Percentiles rank a stretch among this genome's conserved stretches.
Conservation (phyloP, 768 basidiomycete species). For the Suillus decipiens region DNA sequence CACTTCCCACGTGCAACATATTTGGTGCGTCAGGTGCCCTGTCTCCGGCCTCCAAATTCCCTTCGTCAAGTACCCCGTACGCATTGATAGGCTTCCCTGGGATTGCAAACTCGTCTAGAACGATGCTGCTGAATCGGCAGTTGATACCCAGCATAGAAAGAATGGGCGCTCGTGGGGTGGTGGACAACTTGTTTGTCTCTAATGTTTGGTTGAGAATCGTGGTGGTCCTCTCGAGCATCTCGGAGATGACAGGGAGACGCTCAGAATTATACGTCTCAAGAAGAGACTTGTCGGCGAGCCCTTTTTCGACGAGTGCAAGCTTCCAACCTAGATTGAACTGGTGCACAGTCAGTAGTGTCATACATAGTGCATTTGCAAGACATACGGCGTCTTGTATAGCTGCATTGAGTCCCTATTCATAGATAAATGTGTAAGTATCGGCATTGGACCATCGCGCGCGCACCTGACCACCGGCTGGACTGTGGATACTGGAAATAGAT, state of each 20-base stretch:
- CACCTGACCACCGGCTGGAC: not conserved
- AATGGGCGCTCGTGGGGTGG: constrained; percentile 21
- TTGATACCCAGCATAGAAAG: constrained; percentile 34
- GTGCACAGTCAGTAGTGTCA: not conserved
- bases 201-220: constrained; percentile 14
- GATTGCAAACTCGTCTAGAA: constrained; percentile 10
- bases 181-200: constrained; percentile 7
- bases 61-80: constrained; percentile 16
- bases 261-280: constrained; percentile 43
- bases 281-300: constrained; percentile 32
- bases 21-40: constrained; percentile 18
- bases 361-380: not conserved
- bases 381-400: constrained; percentile 41
- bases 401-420: constrained; percentile 38
- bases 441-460: not conserved
- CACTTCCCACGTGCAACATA: constrained; percentile 17
- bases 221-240: constrained; percentile 41
- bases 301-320: constrained; percentile 38
- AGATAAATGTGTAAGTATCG: not conserved
- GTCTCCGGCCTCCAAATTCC: constrained; percentile 12
- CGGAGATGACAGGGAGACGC: constrained; percentile 42
- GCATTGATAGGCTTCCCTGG: constrained; percentile 8
- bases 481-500: not conserved
- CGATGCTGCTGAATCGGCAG: constrained; percentile 16
- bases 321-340: constrained; percentile 46